Evolutionary conservation across 495 filamentous ascomycete genomes (phyloP), one percentile per base, ranked within the genome.

Genomic region (Echria macrotheca): DNA sequence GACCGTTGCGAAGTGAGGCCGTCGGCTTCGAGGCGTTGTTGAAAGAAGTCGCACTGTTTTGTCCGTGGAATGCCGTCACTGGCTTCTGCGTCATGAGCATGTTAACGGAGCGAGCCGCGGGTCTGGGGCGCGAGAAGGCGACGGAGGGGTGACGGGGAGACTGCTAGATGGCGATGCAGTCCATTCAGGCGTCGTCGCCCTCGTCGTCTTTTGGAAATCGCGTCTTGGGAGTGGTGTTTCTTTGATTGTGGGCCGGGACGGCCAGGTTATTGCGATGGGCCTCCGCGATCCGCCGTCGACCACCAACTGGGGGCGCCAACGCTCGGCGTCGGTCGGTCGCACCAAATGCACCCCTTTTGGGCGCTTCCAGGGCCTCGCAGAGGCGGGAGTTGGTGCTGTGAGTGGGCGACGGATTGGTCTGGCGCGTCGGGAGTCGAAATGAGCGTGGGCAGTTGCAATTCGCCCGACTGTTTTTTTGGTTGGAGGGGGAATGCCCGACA

Each of bases 71-170:
- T 69, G 68, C 69, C 61, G 68, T 66, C 57, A 71, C 69, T 65
- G 69, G 61, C 35, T 64, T 66, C 66, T 72, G 71, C 60, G 70
- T 72, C 70, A 75, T 75, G 52, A 75, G 71, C 71, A 75, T 75
- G 51, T 57, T 57, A 31, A 31, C 18, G 41, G 22, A 11, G 19
- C 23, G 41, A n/a, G n/a, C n/a, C n/a, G 23, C 12, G 26, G 14
- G 24, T 14, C 22, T 26, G 19, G 32, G 15, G 47, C 10, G 25
- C 44, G 39, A 28, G 47, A 60, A 44, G n/a, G n/a, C 22, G 26
- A 44, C 41, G 41, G 23, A 28, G 24, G 24, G 25, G 23, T n/a
- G n/a, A n/a, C n/a, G n/a, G n/a, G 15, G 14, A 21, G 28, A n/a
- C 44, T 28, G 44, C 44, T 46, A 46, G 44, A 46, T 36, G 29